A percentile compares a stretch with the other conserved stretches of the same genome.
These are phyloP conservation scores for Bipolaris oryzae DNA, from an alignment of 2,329 filamentous ascomycete genomes.

Conservation along the genomic window DNA sequence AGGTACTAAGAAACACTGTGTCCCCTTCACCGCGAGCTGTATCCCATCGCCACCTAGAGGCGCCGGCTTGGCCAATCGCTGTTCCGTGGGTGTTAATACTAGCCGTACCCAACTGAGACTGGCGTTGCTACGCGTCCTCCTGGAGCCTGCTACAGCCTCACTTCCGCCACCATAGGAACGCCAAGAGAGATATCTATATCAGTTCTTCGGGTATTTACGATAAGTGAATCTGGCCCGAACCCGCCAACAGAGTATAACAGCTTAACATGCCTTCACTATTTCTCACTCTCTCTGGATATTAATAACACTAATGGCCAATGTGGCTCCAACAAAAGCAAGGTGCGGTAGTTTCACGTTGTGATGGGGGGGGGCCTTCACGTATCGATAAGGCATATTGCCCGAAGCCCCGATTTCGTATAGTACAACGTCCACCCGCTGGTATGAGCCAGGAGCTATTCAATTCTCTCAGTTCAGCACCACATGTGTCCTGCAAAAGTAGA, in stretches of 20 bases:
- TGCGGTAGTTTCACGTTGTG: background rate
- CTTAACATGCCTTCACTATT: background rate
- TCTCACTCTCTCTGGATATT: background rate
- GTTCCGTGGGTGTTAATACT: slow-evolving; percentile 15
- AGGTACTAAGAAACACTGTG: slow-evolving; percentile 25
- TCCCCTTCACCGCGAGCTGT: slow-evolving; percentile 16
- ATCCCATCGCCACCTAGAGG: background rate
- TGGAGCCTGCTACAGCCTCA: slow-evolving; percentile 35
- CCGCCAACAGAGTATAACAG: background rate
- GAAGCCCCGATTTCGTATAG: background rate
- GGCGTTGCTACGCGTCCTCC: slow-evolving; percentile 28
- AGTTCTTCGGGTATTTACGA: slow-evolving; percentile 1
- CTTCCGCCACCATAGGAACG: slow-evolving; percentile 20
- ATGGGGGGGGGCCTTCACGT: background rate
- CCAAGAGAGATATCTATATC: slow-evolving; percentile 15
- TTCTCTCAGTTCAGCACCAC: background rate
- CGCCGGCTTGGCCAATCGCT: slow-evolving; percentile 18
- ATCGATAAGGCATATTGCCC: background rate
- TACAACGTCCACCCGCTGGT: background rate
- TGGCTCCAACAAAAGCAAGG: background rate
- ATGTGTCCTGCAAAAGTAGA: too few relatives aligned
- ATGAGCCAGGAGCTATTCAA: background rate
- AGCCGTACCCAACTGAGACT: slow-evolving; percentile 20
- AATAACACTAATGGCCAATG: background rate
- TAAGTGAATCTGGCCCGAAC: background rate